Percentiles rank a stretch among this genome's conserved stretches.
Conservation (phyloP, 2,329 filamentous ascomycete genomes). For the Penicillium sp. region DNA sequence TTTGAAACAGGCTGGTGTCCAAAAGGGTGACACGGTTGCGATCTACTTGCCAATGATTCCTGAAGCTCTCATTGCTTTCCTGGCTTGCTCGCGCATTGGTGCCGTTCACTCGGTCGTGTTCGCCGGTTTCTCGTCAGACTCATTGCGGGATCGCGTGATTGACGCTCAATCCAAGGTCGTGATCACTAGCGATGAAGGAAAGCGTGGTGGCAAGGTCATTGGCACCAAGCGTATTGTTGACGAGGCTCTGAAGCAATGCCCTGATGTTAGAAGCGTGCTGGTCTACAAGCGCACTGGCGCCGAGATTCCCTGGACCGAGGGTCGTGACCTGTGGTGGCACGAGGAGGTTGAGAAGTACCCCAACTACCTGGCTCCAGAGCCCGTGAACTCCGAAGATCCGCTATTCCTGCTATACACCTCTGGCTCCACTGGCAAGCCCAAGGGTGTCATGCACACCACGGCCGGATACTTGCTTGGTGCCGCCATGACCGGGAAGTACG, state of each 20-base stretch:
- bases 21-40: constrained; percentile 94
- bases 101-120: constrained; percentile 97
- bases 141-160: constrained; percentile 86
- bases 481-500: constrained; percentile 92
- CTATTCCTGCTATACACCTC: constrained; percentile 98
- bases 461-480: constrained; percentile 91
- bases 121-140: constrained; percentile 94
- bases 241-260: constrained; percentile 93
- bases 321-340: constrained; percentile 95
- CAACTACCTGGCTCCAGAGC: constrained; percentile 79
- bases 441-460: constrained; percentile 97
- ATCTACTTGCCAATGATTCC: constrained; percentile 99
- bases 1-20: constrained; percentile 89
- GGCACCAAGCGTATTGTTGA: constrained; percentile 99
- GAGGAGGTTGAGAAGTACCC: constrained; percentile 98
- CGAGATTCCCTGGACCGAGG: constrained; percentile 82
- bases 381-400: constrained; percentile 88
- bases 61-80: constrained; percentile 82
- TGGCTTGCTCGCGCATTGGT: constrained; percentile 87
- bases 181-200: constrained; percentile 96
- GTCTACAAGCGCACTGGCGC: constrained; percentile 94
- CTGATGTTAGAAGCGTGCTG: constrained; percentile 74
- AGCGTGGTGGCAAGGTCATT: constrained; percentile 94
- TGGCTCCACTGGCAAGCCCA: constrained; percentile 95
- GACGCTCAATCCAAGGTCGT: constrained; percentile 88